Evolutionary conservation across 2,329 filamentous ascomycete genomes (phyloP).

Genomic region (Fonsecaea nubica): DNA sequence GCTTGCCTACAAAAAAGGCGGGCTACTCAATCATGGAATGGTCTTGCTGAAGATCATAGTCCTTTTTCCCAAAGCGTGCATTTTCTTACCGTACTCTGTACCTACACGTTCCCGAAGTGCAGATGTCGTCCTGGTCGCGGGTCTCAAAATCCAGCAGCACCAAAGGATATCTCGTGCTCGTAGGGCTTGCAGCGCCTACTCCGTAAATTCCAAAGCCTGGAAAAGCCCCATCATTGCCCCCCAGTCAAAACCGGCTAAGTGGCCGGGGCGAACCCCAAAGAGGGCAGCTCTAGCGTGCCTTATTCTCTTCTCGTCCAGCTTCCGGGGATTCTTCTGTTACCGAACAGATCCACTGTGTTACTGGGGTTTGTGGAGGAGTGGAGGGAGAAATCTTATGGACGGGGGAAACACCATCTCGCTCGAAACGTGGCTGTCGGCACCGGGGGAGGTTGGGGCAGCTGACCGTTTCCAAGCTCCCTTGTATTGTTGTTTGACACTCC

Average conservation of each 20-base stretch:
- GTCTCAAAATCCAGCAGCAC: too few species aligned
- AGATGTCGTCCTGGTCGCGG: too few species aligned
- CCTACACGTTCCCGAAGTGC: too few species aligned
- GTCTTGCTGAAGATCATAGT: background rate
- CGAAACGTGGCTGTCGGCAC: background rate
- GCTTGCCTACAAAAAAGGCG: background rate
- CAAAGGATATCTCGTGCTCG: too few species aligned
- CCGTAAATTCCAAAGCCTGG: background rate
- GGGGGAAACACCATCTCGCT: background rate
- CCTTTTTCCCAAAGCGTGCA: background rate
- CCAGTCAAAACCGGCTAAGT: background rate
- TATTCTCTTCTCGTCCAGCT: background rate
- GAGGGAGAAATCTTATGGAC: background rate
- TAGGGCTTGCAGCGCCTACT: background rate
- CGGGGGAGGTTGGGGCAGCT: background rate
- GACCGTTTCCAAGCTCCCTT: background rate
- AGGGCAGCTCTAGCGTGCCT: background rate
- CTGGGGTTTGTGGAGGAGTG: slow-evolving; percentile 9
- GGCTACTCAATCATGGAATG: background rate
- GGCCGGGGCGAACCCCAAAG: background rate
- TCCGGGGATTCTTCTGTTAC: slow-evolving; percentile 30
- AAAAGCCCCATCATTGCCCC: slow-evolving; percentile 13
- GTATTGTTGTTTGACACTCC: background rate
- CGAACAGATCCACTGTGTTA: slow-evolving; percentile 21
- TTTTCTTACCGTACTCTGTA: too few species aligned